Evolutionary conservation across 768 basidiomycete genomes (phyloP).

Genomic region (Pilatotrama ljubarskyi): DNA sequence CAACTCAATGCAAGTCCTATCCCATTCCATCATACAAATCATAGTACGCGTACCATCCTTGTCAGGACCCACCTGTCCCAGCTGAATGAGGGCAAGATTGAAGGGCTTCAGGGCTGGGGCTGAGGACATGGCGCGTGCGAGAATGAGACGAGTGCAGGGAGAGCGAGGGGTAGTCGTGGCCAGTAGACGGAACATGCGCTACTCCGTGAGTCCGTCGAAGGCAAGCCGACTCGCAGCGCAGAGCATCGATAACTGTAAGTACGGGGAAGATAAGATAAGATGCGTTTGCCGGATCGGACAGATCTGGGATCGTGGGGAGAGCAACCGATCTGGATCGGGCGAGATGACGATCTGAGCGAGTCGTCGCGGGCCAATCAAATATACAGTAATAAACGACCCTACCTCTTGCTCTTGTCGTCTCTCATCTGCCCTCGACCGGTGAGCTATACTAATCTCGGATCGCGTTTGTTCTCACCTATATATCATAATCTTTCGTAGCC

Average conservation of each 20-base stretch:
- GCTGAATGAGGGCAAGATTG: conserved; percentile 85
- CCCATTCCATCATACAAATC: background rate
- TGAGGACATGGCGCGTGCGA: conserved; percentile 20
- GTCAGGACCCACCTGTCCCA: conserved; percentile 69
- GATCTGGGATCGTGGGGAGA: background rate
- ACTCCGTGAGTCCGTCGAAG: background rate
- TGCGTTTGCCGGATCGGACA: background rate
- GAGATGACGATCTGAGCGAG: background rate
- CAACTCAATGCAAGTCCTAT: background rate
- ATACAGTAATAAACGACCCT: no score
- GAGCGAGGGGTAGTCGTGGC: background rate
- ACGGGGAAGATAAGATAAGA: conserved; percentile 11
- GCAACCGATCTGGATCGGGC: background rate
- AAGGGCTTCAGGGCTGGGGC: conserved; percentile 64
- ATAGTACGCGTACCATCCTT: conserved; percentile 48
- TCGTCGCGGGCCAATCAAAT: no score
- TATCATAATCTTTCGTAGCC: background rate
- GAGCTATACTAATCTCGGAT: no score
- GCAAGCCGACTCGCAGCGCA: background rate
- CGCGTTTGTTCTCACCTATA: no score
- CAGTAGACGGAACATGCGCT: conserved; percentile 13
- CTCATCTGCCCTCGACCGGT: no score
- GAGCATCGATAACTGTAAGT: background rate
- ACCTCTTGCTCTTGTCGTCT: no score
- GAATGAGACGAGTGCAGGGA: background rate